Evolutionary conservation across 306 rosid species (phyloP), one percentile per base, ranked within the genome.

Genomic region (Canavalia gladiata): DNA sequence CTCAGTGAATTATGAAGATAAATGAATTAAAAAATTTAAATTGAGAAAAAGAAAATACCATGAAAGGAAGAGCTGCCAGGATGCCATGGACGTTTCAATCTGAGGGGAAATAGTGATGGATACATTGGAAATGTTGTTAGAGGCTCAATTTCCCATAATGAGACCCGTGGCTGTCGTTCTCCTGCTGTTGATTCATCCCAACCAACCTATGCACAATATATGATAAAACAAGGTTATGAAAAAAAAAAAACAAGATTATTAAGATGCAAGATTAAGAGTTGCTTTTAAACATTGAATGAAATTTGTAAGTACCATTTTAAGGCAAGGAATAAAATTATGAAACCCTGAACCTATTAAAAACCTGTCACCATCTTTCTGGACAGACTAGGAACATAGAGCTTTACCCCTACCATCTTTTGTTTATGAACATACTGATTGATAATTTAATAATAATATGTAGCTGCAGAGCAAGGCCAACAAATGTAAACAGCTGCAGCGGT

Each of bases 171-270:
- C 83, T 86, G 97, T 81, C 97, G 88, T 74, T 93, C 97, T 52
- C 94, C 97, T 46, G 94, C 92, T 33, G 97, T 90, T 67, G 97
- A 91, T 84, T 93, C 97, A 78, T 93, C 97, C 97, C 97, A 93
- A 76, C 97, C 97, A 55, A 93, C 97, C 97, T 88, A 74, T 41
- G n/a, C 78, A 81, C 42, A 58, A 58, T 46, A 76, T 62, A 78
- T 25, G 39, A 8, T 42, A 29, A 64, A 41, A 71, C 55, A 45
- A 47, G 28, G 66, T 71, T 7, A 77, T 18, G 25, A 58, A 79
- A n/a, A 39, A 72, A 3, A 55, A 30, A 56, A 5, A 3, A 55
- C n/a, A 56, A 5, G 11, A 11, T 0, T 8, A 28, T 0, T 4
- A 71, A 43, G 54, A 31, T 76, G 49, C 52, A 7, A 46, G 45